These are phyloP conservation scores for Datura wrightii DNA, from an alignment of 257 asterid species.

Conservation along the genomic window DNA sequence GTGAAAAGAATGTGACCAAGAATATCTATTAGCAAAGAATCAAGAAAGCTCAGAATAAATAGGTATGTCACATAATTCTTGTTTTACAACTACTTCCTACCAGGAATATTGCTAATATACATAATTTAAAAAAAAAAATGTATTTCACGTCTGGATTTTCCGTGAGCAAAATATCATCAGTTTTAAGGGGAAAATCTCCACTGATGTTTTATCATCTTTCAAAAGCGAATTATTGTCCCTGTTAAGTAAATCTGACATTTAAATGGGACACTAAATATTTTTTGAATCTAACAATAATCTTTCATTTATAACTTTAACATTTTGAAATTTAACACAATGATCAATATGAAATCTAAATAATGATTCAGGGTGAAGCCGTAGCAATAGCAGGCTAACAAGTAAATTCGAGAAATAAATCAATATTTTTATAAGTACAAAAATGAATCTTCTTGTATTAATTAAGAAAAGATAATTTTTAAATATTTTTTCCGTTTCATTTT, in stretches of 20 bases:
- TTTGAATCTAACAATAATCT: not conserved
- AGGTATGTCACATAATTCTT: slow-evolving; percentile 7
- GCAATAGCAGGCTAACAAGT: too few relatives aligned
- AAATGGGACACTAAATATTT: not conserved
- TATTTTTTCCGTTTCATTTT: too few relatives aligned
- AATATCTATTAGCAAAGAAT: not conserved
- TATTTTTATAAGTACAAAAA: too few relatives aligned
- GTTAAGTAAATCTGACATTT: not conserved
- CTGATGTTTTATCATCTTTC: not conserved
- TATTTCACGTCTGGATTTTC: not conserved
- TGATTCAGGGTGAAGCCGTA: too few relatives aligned
- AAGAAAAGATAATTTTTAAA: too few relatives aligned
- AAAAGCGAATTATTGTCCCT: not conserved
- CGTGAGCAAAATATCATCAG: not conserved
- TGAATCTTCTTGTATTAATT: too few relatives aligned
- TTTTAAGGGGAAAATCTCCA: not conserved
- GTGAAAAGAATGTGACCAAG: not conserved
- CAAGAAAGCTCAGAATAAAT: not conserved
- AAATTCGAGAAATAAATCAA: too few relatives aligned
- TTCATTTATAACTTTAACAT: not conserved
- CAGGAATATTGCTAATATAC: not conserved
- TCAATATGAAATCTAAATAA: not conserved
- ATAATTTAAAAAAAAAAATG: not conserved
- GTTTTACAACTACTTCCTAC: slow-evolving; percentile 20
- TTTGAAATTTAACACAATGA: not conserved